Evolutionary conservation across 1,139 yeast genomes (phyloP), one percentile per base, ranked within the genome.

Genomic region (Lodderomyces beijingensis): DNA sequence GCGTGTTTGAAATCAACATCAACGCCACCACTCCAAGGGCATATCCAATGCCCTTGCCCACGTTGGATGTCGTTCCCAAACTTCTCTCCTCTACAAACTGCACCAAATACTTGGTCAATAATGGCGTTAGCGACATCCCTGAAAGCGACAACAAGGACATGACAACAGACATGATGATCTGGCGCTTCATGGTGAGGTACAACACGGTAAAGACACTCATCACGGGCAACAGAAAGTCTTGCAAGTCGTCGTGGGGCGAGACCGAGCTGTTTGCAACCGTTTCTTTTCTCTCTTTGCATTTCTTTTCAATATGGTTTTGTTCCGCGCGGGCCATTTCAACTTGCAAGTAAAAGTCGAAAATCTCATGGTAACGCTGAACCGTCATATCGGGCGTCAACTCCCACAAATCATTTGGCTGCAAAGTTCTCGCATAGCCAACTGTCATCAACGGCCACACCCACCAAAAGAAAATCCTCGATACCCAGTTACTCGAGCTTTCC

Each of bases 371-470:
- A 25, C 41, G 16, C 18, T 77, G 77, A 10, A 81, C 77, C 32
- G 70, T 62, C 41, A 76, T 55, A 14, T 74, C 70, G 8, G 65
- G 69, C 10, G 74, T 68, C 34, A 83, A 62, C 27, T 58, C 57
- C 54, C 63, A 82, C 36, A 84, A 53, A 53, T 84, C 94, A 34
- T 73, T 69, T 5, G 78, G 75, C 32, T 74, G 76, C 22, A 84
- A 55, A 0, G 86, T 78, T 45, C 94, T 66, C 36, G 68, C 67
- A 50, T 83, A 84, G 1, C 94, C 94, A 3, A 71, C 73, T 24
- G 58, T 64, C 47, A 82, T 46, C 3, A 80, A 39, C 0, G 86
- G 84, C 12, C 57, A 40, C 26, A 79, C 62, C 91, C 91, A 82
- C 51, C 66, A 55, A 44, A 76, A 76, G 29, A 77, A 70, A 0